Evolutionary conservation across 768 basidiomycete species (phyloP), one percentile per base, ranked within the genome.

Genomic region (Leccinum subgranulosum): DNA sequence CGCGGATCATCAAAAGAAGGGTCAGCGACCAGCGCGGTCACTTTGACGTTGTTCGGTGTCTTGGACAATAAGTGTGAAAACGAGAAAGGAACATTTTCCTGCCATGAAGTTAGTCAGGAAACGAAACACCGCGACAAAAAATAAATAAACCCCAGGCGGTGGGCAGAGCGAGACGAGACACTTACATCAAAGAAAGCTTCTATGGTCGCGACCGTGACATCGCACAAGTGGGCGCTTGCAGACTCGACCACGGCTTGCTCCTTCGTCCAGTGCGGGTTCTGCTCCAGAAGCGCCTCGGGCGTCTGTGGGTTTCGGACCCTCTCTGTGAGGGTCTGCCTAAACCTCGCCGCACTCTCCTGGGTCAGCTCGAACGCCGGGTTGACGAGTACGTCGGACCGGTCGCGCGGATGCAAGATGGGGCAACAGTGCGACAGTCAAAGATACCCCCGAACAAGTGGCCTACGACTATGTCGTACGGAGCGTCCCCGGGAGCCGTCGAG

Each of bases 81-180:
- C 17, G 62, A 64, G 67, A 64, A 66, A 14, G 64, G 62, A 1
- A 15, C 1, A 45, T 66, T 68, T 59, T 66, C 59, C 67, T 69
- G 17, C 5, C 14, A 15, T 33, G 11, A 33, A 2, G 31, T 33
- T 33, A 33, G 31, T 14, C 31, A 33, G 11, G 11, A 33, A 33
- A 8, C 31, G 12, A 33, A 12, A 33, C 31, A 33, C 12, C 31
- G 8, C 12, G 12, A 33, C 12, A 33, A 14, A 33, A 14, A 33
- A 33, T 12, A 33, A 1, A 33, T 12, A 33, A 12, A 33, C 31
- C 12, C 31, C 31, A 33, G 31, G 12, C 11, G 5, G 31, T 5
- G 31, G 31, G 33, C 5, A 6, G 6, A 48, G 1, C 3, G 10
- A 49, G 15, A 3, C 19, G 17, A n/a, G 55, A 19, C 10, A 57